Evolutionary conservation across 768 basidiomycete genomes (phyloP).

Genomic region (Tephrocybe sp.): DNA sequence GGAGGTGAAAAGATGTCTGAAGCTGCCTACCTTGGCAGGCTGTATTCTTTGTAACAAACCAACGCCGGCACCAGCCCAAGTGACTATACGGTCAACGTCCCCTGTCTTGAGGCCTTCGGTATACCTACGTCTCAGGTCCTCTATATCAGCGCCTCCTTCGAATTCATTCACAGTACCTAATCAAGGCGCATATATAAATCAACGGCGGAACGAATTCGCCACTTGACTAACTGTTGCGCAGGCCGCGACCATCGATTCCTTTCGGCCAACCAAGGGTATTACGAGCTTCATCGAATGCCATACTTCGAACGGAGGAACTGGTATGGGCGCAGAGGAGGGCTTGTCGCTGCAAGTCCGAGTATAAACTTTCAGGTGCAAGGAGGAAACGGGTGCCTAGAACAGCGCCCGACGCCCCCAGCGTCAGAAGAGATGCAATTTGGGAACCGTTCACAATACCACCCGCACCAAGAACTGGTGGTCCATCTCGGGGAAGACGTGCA

Average conservation of each 20-base stretch:
- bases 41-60: conserved; percentile 46
- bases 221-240: conserved; percentile 44
- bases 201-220: neutral
- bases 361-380: conserved; percentile 62
- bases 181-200: neutral
- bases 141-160: conserved; percentile 44
- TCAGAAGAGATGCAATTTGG: conserved; percentile 63
- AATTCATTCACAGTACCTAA: conserved; percentile 55
- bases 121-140: conserved; percentile 41
- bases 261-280: conserved; percentile 56
- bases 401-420: conserved; percentile 65
- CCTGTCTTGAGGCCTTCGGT: conserved; percentile 39
- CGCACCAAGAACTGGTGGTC: conserved; percentile 64
- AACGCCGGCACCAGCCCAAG: conserved; percentile 71
- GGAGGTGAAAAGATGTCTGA: neutral
- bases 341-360: conserved; percentile 49
- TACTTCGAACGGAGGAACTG: conserved; percentile 48
- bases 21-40: conserved; percentile 33
- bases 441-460: conserved; percentile 68
- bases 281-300: conserved; percentile 61
- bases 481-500: conserved; percentile 33
- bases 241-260: conserved; percentile 59
- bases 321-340: conserved; percentile 47
- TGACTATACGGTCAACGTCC: conserved; percentile 50
- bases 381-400: conserved; percentile 77